Percentiles rank a stretch among this genome's conserved stretches.
phyloP scores from a whole-genome alignment of 1,284 basidiomycete genomes.

The Ustilago vetiveriae region DNA sequence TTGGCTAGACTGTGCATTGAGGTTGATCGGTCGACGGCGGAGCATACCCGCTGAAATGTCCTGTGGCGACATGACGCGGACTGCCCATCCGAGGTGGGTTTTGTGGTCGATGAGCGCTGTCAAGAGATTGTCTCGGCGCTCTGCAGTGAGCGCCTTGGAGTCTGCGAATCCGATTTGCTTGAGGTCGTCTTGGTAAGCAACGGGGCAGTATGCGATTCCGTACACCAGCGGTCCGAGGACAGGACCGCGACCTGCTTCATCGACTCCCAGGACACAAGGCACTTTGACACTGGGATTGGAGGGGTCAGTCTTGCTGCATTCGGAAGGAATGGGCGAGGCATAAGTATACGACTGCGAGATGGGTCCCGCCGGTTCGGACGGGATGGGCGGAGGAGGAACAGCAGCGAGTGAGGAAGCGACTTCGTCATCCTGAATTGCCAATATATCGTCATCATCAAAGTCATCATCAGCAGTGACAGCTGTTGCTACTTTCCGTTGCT shows the following conservation, averaged over 20 bases:
- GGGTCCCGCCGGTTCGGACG: slow-evolving; percentile 29
- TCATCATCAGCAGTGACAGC: neutral
- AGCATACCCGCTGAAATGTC: slow-evolving; percentile 93
- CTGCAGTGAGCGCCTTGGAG: slow-evolving; percentile 87
- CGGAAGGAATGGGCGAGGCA: slow-evolving; percentile 30
- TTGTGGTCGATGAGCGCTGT: slow-evolving; percentile 54
- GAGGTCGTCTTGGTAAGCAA: slow-evolving; percentile 77
- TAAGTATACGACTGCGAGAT: slow-evolving; percentile 44
- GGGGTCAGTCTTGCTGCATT: slow-evolving; percentile 28
- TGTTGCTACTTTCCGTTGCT: neutral
- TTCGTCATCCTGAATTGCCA: slow-evolving; percentile 6
- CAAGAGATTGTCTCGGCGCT: slow-evolving; percentile 64
- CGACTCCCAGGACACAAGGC: slow-evolving; percentile 77
- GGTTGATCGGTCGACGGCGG: slow-evolving; percentile 80
- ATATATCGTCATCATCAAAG: slow-evolving; percentile 9
- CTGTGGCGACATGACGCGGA: slow-evolving; percentile 83
- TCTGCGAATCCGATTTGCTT: slow-evolving; percentile 90
- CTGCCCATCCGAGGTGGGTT: slow-evolving; percentile 76
- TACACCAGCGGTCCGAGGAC: slow-evolving; percentile 93
- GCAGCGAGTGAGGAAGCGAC: neutral
- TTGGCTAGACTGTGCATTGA: slow-evolving; percentile 91
- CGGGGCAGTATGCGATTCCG: slow-evolving; percentile 90
- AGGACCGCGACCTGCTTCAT: slow-evolving; percentile 94
- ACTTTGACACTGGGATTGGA: slow-evolving; percentile 28
- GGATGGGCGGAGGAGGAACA: slow-evolving; percentile 34